These are phyloP conservation scores for Pyrenophora graminea DNA, from an alignment of 2,329 filamentous ascomycete genomes.

Conservation along the genomic window DNA sequence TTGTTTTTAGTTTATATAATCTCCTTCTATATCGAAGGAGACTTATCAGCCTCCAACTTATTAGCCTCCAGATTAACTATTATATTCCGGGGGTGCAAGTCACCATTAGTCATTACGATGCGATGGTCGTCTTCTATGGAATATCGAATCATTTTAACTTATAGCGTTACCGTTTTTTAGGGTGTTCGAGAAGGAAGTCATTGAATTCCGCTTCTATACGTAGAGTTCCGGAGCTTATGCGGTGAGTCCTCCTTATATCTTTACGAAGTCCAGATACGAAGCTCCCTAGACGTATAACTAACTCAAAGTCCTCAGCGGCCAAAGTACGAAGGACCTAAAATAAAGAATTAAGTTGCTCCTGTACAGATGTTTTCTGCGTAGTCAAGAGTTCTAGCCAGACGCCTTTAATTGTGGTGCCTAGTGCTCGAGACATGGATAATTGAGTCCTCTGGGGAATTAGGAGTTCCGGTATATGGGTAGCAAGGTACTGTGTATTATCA, in stretches of 20 bases:
- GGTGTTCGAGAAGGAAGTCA: background rate
- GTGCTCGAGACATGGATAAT: background rate
- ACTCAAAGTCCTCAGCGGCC: background rate
- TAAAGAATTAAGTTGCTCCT: background rate
- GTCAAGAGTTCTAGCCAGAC: background rate
- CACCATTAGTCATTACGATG: constrained; percentile 1
- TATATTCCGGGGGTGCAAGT: background rate
- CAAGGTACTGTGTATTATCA: background rate
- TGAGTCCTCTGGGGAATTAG: background rate
- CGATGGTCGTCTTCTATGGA: background rate
- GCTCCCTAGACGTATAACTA: background rate
- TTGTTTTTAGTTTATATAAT: background rate
- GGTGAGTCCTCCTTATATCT: background rate
- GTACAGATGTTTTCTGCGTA: background rate
- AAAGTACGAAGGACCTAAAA: background rate
- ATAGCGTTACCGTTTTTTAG: background rate
- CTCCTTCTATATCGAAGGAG: background rate
- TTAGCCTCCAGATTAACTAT: background rate
- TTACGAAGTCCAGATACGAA: background rate
- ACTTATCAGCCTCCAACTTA: too few relatives aligned
- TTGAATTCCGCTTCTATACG: background rate
- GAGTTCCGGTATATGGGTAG: background rate
- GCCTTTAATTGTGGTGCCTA: background rate
- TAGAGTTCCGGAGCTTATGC: background rate
- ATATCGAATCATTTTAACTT: background rate